A percentile compares a stretch with the other conserved stretches of the same genome.
These are phyloP conservation scores for Verticillium zaregamsianum DNA, from an alignment of 2,329 filamentous ascomycete species.

Conservation along the genomic window DNA sequence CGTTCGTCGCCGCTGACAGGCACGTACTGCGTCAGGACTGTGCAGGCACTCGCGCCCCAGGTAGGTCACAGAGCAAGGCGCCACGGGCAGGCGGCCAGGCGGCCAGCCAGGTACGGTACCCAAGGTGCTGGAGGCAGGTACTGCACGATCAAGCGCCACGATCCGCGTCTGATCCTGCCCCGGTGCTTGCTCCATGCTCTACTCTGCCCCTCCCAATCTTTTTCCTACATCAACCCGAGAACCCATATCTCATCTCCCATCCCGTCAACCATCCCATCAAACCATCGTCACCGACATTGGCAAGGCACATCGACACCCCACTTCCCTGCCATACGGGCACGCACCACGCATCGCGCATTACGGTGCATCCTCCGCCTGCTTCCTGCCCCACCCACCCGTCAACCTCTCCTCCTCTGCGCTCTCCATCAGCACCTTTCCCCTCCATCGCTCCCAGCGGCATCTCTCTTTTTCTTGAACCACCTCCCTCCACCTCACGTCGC, in stretches of 20 bases:
- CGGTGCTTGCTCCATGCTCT: not conserved
- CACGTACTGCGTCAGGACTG: no score
- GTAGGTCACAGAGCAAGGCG: not conserved
- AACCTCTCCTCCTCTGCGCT: not conserved
- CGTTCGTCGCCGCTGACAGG: not conserved
- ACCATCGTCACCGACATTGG: not conserved
- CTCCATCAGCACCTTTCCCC: not conserved
- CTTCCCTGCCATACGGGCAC: not conserved
- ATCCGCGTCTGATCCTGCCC: not conserved
- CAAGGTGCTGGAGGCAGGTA: not conserved
- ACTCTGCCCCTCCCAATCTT: not conserved
- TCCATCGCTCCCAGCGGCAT: not conserved
- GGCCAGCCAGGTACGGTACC: not conserved
- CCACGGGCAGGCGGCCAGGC: not conserved
- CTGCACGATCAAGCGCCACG: not conserved
- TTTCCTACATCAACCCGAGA: not conserved
- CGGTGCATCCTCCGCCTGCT: no score
- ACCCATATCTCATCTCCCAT: not conserved
- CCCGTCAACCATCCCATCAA: not conserved
- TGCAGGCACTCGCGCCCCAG: no score
- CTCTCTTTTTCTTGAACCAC: not conserved
- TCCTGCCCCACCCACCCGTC: no score
- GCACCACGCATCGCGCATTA: not conserved
- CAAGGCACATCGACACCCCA: not conserved
- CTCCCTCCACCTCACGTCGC: not conserved